Conservation (phyloP, 345 rosid genomes). For the Luvunga scandens region DNA sequence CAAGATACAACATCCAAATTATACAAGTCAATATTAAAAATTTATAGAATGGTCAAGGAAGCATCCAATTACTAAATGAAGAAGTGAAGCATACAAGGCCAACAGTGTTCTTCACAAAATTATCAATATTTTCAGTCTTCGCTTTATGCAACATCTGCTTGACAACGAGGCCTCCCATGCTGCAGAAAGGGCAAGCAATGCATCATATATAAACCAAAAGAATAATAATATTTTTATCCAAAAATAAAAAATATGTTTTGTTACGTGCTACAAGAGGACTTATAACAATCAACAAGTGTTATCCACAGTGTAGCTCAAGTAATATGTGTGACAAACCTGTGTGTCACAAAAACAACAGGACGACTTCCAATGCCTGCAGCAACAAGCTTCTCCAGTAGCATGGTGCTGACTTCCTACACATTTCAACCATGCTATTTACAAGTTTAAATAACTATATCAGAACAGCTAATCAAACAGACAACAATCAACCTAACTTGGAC, state of each 20-base stretch:
- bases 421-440: constrained; percentile 14
- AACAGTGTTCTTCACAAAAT: constrained; percentile 80
- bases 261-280: neutral
- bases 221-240: neutral
- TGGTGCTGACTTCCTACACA: constrained; percentile 86
- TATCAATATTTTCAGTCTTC: constrained; percentile 68
- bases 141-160: constrained; percentile 94
- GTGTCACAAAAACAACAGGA: constrained; percentile 98
- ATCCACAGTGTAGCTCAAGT: neutral
- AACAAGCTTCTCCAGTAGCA: constrained; percentile 71
- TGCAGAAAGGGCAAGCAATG: constrained; percentile 33
- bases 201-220: neutral
- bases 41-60: neutral
- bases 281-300: neutral
- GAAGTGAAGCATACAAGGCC: constrained; percentile 73
- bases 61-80: constrained; percentile 15
- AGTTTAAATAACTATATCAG: neutral
- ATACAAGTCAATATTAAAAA: constrained; percentile 13
- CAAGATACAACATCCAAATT: constrained; percentile 3
- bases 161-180: constrained; percentile 97
- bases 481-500: neutral
- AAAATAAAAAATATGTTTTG: too few species aligned
- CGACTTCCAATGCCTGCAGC: constrained; percentile 90
- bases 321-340: constrained; percentile 50
- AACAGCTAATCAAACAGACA: neutral